Evolutionary conservation across 2,329 filamentous ascomycete genomes (phyloP), one percentile per base, ranked within the genome.

Genomic region (Calonectria montana): DNA sequence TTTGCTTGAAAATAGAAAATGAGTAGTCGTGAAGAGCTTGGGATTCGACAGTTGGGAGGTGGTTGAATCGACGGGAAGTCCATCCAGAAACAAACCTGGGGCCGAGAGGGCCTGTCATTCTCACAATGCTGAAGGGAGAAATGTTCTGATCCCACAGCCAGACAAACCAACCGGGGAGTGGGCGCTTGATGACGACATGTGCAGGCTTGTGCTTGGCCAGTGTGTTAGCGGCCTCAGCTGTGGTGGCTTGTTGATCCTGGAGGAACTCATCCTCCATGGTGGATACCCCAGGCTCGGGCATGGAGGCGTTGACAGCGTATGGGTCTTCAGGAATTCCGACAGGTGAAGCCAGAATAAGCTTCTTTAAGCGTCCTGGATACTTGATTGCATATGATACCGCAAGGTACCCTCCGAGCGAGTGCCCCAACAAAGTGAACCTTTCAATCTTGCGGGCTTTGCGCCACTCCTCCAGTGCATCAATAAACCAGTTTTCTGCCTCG

Each of bases 61-160:
- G 95, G 55, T 94, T 95, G 85, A 99, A 99, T 41, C 97, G 92
- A 23, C 97, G 92, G 18, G 93, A 95, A 10, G 95, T 98, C 97
- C 97, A 99, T 70, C 95, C 96, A 0, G 95, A 98, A 1, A 98
- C 95, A 41, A 99, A 91, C 27, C 96, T 92, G 4, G 97, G 97
- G 0, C 97, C 97, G 0, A 99, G 86, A 0, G 97, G 97, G 0
- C 97, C 97, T 1, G 94, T 89, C 87, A 95, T 93, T 71, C 97
- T 94, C 16, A 99, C 91, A 61, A 99, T 87, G 75, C 93, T 96
- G 83, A 99, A 99, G 8, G 97, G 97, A 0, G 96, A 98, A 74
- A 98, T 91, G 81, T 99, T 99, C 77, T 95, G 94, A 76, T 99
- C 97, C 97, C 97, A 99, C 5, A 99, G 90, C 85, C 96, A 98